These are phyloP conservation scores for Rubia occidens DNA, from an alignment of 305 asterid genomes.

Conservation along the genomic window DNA sequence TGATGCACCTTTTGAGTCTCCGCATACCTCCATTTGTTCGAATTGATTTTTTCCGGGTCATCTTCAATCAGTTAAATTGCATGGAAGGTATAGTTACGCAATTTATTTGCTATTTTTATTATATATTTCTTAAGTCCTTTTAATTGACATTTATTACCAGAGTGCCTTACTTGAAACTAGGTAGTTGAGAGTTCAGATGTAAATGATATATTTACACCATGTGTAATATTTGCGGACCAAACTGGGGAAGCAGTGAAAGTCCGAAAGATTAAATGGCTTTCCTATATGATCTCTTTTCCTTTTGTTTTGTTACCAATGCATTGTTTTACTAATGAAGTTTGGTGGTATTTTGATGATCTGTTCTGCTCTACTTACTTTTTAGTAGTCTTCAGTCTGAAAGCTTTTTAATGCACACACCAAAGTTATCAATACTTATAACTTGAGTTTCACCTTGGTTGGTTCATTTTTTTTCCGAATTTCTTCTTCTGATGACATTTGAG, in stretches of 20 bases:
- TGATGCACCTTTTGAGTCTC: constrained; percentile 13
- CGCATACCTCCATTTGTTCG: constrained; percentile 20
- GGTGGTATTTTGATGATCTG: background rate
- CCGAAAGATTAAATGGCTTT: background rate
- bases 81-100: constrained; percentile 13
- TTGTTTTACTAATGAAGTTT: background rate
- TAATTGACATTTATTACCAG: background rate
- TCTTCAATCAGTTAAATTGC: constrained; percentile 14
- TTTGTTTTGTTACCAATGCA: background rate
- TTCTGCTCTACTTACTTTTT: background rate
- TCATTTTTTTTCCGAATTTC: background rate
- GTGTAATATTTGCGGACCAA: background rate
- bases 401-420: background rate
- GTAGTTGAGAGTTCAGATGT: background rate
- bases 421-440: background rate
- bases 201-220: background rate
- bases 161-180: background rate
- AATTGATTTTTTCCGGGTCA: constrained; percentile 18
- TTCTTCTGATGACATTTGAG: background rate
- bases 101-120: background rate
- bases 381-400: background rate
- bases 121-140: background rate
- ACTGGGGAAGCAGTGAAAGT: background rate
- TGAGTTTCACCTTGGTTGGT: background rate
- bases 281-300: background rate